Conservation (phyloP, 2,329 filamentous ascomycete species). For the Neofusicoccum parvum region DNA sequence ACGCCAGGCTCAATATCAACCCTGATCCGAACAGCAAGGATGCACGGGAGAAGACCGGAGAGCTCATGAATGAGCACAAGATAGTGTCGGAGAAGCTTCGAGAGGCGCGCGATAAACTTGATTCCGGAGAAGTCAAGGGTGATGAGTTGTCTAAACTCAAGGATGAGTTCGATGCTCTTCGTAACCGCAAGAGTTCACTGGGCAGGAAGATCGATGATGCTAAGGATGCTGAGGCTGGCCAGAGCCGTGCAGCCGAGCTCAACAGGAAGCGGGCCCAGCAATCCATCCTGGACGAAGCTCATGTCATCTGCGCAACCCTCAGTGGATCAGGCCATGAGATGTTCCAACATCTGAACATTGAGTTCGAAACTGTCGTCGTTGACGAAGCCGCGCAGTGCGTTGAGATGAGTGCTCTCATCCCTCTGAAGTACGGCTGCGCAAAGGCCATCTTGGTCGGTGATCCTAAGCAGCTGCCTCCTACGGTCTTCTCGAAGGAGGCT, state of each 20-base stretch:
- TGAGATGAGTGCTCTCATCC: slow-evolving; percentile 93
- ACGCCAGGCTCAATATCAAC: slow-evolving; percentile 62
- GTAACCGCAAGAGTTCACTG: slow-evolving; percentile 73
- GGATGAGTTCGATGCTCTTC: slow-evolving; percentile 75
- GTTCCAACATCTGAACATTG: slow-evolving; percentile 90
- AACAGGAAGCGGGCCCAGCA: slow-evolving; percentile 83
- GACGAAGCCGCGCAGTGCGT: slow-evolving; percentile 98
- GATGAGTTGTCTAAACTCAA: slow-evolving; percentile 68
- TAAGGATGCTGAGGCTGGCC: slow-evolving; percentile 82
- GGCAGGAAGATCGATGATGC: slow-evolving; percentile 83
- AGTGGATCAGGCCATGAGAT: slow-evolving; percentile 97
- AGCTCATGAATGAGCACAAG: slow-evolving; percentile 72
- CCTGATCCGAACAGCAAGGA: slow-evolving; percentile 44
- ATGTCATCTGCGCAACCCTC: slow-evolving; percentile 92
- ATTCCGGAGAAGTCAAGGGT: slow-evolving; percentile 60
- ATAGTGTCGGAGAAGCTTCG: slow-evolving; percentile 65
- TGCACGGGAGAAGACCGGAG: slow-evolving; percentile 55
- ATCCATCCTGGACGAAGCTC: slow-evolving; percentile 83
- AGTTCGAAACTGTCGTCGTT: slow-evolving; percentile 98
- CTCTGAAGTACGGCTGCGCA: slow-evolving; percentile 93
- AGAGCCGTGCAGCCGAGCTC: slow-evolving; percentile 82
- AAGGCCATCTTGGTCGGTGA: slow-evolving; percentile 98
- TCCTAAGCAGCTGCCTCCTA: slow-evolving; percentile 94
- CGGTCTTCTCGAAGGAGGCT: slow-evolving; percentile 90
- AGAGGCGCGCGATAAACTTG: slow-evolving; percentile 69